Conservation (phyloP, 1,284 basidiomycete species). For the Ustilago loliicola region DNA sequence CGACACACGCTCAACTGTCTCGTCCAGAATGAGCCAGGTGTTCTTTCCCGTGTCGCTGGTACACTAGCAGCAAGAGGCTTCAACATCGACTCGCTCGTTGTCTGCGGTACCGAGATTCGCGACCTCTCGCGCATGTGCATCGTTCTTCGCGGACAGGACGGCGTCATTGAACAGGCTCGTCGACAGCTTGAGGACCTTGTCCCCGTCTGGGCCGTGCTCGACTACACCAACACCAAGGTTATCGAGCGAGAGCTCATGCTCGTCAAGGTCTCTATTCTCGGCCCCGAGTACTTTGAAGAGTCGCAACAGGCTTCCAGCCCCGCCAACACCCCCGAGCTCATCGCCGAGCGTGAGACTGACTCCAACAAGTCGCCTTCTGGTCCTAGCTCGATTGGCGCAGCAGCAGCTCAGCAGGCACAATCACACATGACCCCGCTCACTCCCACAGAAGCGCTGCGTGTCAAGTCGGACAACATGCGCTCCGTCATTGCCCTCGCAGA, state of each 20-base stretch:
- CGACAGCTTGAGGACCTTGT: constrained; percentile 69
- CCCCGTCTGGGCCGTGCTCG: constrained; percentile 70
- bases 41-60: constrained; percentile 95
- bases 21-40: constrained; percentile 99
- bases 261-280: constrained; percentile 93
- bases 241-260: constrained; percentile 90
- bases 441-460: constrained; percentile 82
- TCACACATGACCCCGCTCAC: constrained; percentile 75
- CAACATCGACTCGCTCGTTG: constrained; percentile 98
- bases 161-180: constrained; percentile 90
- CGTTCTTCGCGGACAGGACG: constrained; percentile 94
- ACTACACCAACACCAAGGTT: constrained; percentile 72
- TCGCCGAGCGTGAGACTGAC: constrained; percentile 57
- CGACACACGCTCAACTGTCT: constrained; percentile 98
- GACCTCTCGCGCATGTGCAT: constrained; percentile 99
- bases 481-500: constrained; percentile 85
- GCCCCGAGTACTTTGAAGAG: constrained; percentile 91
- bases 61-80: constrained; percentile 97
- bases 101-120: constrained; percentile 96
- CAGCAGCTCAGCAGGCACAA: constrained; percentile 27
- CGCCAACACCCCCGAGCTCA: constrained; percentile 51
- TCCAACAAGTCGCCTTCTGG: constrained; percentile 20
- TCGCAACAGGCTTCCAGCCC: constrained; percentile 44
- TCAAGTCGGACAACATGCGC: constrained; percentile 89
- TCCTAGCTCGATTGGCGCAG: constrained; percentile 6